Percentiles rank a stretch among this genome's conserved stretches.
Evolutionary conservation across 768 basidiomycete genomes (phyloP).

Genomic region (Pulveroboletus sp.): DNA sequence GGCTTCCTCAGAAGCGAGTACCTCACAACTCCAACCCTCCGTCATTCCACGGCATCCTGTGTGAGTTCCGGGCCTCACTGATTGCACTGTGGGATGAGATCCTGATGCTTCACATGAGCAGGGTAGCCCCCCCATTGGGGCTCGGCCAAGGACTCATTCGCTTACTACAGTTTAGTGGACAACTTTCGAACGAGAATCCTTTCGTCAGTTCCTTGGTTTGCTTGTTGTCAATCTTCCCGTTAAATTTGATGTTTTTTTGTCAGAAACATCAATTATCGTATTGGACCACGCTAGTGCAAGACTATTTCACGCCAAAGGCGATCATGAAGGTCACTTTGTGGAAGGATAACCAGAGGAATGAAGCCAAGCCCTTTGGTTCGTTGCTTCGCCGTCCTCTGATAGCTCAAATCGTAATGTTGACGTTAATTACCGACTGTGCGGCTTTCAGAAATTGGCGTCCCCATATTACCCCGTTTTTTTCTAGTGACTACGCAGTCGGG

Average conservation of each 20-base stretch:
- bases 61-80: conserved; percentile 20
- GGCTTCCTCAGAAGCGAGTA: conserved; percentile 26
- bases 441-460: conserved; percentile 66
- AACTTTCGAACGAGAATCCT: conserved; percentile 53
- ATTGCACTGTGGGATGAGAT: conserved; percentile 1
- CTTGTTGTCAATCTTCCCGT: background rate
- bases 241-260: conserved; percentile 5
- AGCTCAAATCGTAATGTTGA: conserved; percentile 2
- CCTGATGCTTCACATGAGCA: conserved; percentile 20
- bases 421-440: conserved; percentile 9
- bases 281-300: conserved; percentile 62
- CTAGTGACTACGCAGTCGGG: conserved; percentile 81
- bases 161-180: conserved; percentile 65
- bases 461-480: conserved; percentile 80
- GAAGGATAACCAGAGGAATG: conserved; percentile 75
- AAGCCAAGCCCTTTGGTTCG: conserved; percentile 83
- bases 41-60: conserved; percentile 28
- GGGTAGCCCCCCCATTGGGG: conserved; percentile 37
- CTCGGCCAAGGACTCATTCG: conserved; percentile 61
- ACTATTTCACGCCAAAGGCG: conserved; percentile 68
- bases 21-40: conserved; percentile 31
- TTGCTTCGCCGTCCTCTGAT: conserved; percentile 9
- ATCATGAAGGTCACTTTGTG: conserved; percentile 79
- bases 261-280: conserved; percentile 62
- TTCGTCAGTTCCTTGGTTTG: conserved; percentile 28